Conservation (phyloP, 345 rosid species). For the Salix viminalis region DNA sequence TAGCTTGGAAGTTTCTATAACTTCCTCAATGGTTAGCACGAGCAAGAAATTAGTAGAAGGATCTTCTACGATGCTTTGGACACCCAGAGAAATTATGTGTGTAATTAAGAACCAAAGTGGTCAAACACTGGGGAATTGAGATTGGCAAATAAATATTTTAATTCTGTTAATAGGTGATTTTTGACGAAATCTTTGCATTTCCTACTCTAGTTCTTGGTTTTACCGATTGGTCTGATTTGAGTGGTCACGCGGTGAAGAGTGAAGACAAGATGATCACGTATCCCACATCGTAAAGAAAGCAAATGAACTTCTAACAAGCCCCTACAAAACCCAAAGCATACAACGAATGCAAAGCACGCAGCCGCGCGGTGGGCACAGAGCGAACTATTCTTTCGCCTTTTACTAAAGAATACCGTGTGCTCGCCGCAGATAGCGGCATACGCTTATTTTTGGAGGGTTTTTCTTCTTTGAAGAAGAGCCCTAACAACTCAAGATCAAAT, state of each 20-base stretch:
- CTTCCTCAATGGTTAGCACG: conserved; percentile 25
- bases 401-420: conserved; percentile 54
- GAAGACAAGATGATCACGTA: neutral
- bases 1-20: conserved; percentile 43
- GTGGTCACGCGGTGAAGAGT: neutral
- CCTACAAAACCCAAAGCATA: neutral
- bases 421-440: conserved; percentile 25
- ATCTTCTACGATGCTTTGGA: neutral
- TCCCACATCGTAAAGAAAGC: neutral
- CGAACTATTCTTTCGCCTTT: conserved; percentile 62
- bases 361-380: conserved; percentile 40
- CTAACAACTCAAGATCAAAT: accelerated
- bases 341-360: accelerated
- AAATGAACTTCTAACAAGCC: neutral
- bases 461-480: neutral
- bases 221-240: neutral
- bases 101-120: neutral
- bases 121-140: too few relatives aligned
- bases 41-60: neutral
- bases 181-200: neutral
- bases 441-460: conserved; percentile 7
- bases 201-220: neutral
- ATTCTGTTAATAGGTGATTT: neutral
- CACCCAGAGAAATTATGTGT: neutral
- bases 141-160: neutral